These are phyloP conservation scores for Flaveria floridana DNA, from an alignment of 140 eudicot species.

Conservation along the genomic window DNA sequence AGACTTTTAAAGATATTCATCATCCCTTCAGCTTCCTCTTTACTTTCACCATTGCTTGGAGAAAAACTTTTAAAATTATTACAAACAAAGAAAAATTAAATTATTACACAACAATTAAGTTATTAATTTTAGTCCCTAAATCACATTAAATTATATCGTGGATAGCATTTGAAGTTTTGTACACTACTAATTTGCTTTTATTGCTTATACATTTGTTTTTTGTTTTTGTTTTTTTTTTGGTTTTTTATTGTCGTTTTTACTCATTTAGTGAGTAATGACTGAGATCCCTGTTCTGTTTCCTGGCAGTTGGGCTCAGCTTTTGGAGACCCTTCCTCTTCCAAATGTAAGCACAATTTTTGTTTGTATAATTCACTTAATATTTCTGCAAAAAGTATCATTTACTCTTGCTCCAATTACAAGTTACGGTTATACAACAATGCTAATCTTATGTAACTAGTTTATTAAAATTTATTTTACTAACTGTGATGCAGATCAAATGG, in stretches of 20 bases:
- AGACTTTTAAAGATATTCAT: background rate
- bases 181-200: background rate
- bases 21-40: background rate
- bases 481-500: conserved; percentile 82
- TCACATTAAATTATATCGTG: background rate
- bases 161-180: conserved; percentile 8
- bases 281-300: conserved; percentile 35
- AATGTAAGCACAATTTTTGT: conserved; percentile 52
- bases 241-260: conserved; percentile 31
- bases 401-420: conserved; percentile 12
- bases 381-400: conserved; percentile 4
- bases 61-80: background rate
- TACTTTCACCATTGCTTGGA: background rate
- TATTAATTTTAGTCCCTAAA: background rate
- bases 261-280: conserved; percentile 15
- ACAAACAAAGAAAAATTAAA: background rate
- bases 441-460: background rate
- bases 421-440: background rate
- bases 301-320: conserved; percentile 87
- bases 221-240: background rate
- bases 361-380: conserved; percentile 2
- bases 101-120: background rate
- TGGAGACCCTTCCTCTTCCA: conserved; percentile 96
- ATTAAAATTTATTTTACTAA: conserved; percentile 18
- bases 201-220: background rate